Conservation (phyloP, 1,284 basidiomycete genomes). For the Rhodotorula sp. region DNA sequence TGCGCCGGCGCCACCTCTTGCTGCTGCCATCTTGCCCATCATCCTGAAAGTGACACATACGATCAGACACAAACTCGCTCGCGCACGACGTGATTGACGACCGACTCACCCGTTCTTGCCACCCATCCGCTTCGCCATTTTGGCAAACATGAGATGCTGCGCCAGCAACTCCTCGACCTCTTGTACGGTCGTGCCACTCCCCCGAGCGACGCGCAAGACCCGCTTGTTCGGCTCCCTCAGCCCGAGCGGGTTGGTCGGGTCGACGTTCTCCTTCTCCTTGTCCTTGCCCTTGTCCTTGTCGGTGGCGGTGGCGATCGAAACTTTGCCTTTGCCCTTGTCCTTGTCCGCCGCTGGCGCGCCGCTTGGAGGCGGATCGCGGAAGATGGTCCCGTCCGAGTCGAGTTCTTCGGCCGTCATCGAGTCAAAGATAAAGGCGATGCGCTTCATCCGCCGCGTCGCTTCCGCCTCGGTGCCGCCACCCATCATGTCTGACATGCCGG, state of each 20-base stretch:
- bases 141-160: slow-evolving; percentile 95
- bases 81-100: slow-evolving; percentile 1
- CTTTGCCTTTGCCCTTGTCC: slow-evolving; percentile 28
- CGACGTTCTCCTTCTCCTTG: slow-evolving; percentile 28
- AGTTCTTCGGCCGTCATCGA: slow-evolving; percentile 92
- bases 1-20: slow-evolving; percentile 64
- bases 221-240: slow-evolving; percentile 64
- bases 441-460: slow-evolving; percentile 77
- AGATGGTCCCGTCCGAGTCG: slow-evolving; percentile 89
- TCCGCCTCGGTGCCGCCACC: slow-evolving; percentile 80
- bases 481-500: slow-evolving; percentile 85
- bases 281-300: slow-evolving; percentile 18
- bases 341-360: neutral
- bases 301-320: too few relatives aligned
- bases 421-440: slow-evolving; percentile 98
- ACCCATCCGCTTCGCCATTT: slow-evolving; percentile 94
- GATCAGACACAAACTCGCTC: neutral
- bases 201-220: slow-evolving; percentile 82
- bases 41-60: slow-evolving; percentile 48
- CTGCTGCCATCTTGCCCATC: slow-evolving; percentile 76
- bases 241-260: slow-evolving; percentile 17
- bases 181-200: slow-evolving; percentile 91
- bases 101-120: slow-evolving; percentile 75
- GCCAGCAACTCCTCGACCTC: slow-evolving; percentile 95
- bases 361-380: slow-evolving; percentile 50